Conservation (phyloP, 805 yeast genomes). For the Myxozyma melibiosi region DNA sequence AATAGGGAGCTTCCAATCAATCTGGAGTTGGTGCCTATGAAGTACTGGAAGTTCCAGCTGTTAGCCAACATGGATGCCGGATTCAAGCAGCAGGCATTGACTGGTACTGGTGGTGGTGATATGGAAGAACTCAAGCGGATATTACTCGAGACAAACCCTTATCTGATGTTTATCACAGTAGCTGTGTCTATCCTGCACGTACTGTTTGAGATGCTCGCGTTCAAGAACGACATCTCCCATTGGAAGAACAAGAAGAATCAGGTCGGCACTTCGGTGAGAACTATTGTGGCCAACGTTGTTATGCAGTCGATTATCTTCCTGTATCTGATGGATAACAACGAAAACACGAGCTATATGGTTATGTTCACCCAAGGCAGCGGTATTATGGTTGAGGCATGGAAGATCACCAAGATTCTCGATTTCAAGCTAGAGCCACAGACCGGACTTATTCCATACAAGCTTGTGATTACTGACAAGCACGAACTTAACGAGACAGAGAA, state of each 20-base stretch:
- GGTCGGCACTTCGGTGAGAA: conserved; percentile 46
- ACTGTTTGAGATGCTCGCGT: conserved; percentile 47
- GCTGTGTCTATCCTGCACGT: conserved; percentile 44
- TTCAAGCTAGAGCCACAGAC: conserved; percentile 30
- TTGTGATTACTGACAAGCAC: conserved; percentile 43
- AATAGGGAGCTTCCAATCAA: conserved; percentile 37
- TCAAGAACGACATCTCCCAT: conserved; percentile 48
- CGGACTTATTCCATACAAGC: conserved; percentile 34
- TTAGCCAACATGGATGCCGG: conserved; percentile 40
- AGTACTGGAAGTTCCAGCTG: conserved; percentile 43
- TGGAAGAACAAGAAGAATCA: conserved; percentile 48
- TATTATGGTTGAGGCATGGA: conserved; percentile 49
- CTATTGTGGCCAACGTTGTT: conserved; percentile 46
- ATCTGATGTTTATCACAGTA: conserved; percentile 42
- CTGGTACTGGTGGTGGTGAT: conserved; percentile 40
- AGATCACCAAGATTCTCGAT: conserved; percentile 46
- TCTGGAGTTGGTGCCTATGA: conserved; percentile 39
- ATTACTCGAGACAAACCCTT: conserved; percentile 46
- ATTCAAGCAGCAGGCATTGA: conserved; percentile 39
- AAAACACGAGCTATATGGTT: conserved; percentile 47
- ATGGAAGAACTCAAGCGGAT: conserved; percentile 45
- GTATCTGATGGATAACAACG: conserved; percentile 46
- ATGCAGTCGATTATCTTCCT: conserved; percentile 47
- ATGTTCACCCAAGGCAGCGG: conserved; percentile 45
- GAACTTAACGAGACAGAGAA: conserved; percentile 45